These are phyloP conservation scores for Pholiota microspora DNA, from an alignment of 768 basidiomycete species.

Conservation along the genomic window DNA sequence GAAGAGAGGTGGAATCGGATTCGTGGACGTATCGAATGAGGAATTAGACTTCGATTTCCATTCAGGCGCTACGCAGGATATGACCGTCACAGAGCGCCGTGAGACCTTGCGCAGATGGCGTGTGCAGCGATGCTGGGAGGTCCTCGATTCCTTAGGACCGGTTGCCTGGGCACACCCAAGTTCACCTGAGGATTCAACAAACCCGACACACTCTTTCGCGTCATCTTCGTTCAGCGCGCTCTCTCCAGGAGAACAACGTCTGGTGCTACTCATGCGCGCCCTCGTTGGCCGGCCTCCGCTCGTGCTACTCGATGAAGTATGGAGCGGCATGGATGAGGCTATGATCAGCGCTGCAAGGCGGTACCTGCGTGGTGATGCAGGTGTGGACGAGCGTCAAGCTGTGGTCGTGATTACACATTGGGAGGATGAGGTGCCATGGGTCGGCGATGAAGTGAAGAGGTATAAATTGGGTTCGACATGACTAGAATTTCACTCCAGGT, in stretches of 20 bases:
- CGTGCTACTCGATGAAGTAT: slow-evolving; percentile 88
- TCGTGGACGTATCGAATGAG: slow-evolving; percentile 33
- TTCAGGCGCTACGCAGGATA: slow-evolving; percentile 6
- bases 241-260: slow-evolving; percentile 70
- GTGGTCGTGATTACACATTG: slow-evolving; percentile 89
- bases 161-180: slow-evolving; percentile 21
- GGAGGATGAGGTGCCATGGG: slow-evolving; percentile 91
- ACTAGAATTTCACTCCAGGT: too few species aligned
- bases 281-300: slow-evolving; percentile 73
- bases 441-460: slow-evolving; percentile 37
- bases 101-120: slow-evolving; percentile 34
- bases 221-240: slow-evolving; percentile 58
- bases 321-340: slow-evolving; percentile 85
- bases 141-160: slow-evolving; percentile 68
- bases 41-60: slow-evolving; percentile 15
- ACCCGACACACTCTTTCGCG: slow-evolving; percentile 36
- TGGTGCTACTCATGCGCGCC: slow-evolving; percentile 84
- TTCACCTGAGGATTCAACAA: not conserved
- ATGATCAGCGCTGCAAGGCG: slow-evolving; percentile 65
- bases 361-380: slow-evolving; percentile 53
- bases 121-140: slow-evolving; percentile 39
- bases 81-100: slow-evolving; percentile 15
- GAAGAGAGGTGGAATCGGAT: slow-evolving; percentile 43
- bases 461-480: slow-evolving; percentile 13
- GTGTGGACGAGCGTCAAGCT: slow-evolving; percentile 58